phyloP scores from a whole-genome alignment of 2,329 filamentous ascomycete genomes.

The Cucurbitaria berberidis region DNA sequence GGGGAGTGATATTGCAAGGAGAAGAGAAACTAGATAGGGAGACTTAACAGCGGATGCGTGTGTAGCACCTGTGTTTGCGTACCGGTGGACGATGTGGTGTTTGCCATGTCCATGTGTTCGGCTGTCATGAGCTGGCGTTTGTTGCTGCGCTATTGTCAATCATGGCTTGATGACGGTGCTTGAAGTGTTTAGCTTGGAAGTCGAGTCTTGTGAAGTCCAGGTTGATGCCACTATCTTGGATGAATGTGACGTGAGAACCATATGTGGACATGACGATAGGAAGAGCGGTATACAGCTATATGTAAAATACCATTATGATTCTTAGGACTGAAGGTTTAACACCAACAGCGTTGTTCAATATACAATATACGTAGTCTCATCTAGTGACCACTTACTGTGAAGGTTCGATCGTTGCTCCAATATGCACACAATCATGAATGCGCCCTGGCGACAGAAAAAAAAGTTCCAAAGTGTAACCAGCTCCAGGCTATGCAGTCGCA shows the following conservation, averaged over 20 bases:
- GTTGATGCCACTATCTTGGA: neutral
- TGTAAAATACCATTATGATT: slow-evolving; percentile 4
- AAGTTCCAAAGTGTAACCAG: slow-evolving; percentile 15
- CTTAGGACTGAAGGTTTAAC: slow-evolving; percentile 6
- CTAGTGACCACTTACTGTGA: slow-evolving; percentile 21
- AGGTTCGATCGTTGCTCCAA: slow-evolving; percentile 20
- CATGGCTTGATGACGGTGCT: neutral
- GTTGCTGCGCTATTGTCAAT: slow-evolving; percentile 11
- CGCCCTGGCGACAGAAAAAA: slow-evolving; percentile 27
- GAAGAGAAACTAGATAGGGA: neutral
- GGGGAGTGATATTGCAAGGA: neutral
- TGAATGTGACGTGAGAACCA: neutral
- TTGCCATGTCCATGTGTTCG: slow-evolving; percentile 8
- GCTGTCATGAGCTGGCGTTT: slow-evolving; percentile 18
- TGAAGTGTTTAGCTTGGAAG: neutral
- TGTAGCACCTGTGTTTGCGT: neutral
- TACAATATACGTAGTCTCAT: slow-evolving; percentile 25
- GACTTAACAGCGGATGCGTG: neutral
- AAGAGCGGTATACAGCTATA: neutral
- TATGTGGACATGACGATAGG: neutral
- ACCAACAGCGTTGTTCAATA: slow-evolving; percentile 13
- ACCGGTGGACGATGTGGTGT: neutral
- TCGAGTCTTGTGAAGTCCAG: neutral
- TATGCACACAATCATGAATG: slow-evolving; percentile 25
- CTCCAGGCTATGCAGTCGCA: slow-evolving; percentile 43